A percentile compares a stretch with the other conserved stretches of the same genome.
Evolutionary conservation across 2,329 filamentous ascomycete genomes (phyloP).

Genomic region (Chrysoporthe deuterocubensis): DNA sequence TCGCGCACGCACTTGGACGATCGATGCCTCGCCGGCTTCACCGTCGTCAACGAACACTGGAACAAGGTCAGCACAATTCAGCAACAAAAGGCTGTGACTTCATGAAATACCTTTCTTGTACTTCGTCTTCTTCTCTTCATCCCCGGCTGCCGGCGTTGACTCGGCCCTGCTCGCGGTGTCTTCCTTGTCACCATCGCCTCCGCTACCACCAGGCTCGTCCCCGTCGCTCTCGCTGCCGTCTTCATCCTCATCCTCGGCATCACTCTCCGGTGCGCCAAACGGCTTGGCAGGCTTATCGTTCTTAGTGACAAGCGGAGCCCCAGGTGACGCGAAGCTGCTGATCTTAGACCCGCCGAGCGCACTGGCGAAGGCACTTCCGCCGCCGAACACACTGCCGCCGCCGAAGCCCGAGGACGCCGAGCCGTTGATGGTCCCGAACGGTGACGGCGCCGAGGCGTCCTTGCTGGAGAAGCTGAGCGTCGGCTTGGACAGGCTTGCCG

Average conservation of each 20-base stretch:
- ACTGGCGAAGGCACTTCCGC: conserved; percentile 41
- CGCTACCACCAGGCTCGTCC: conserved; percentile 46
- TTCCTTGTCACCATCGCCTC: conserved; percentile 40
- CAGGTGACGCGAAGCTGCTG: conserved; percentile 72
- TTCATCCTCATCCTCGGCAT: conserved; percentile 56
- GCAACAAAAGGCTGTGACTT: background rate
- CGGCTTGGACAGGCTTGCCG: conserved; percentile 40
- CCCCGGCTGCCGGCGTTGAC: conserved; percentile 48
- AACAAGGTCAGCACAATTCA: conserved; percentile 12
- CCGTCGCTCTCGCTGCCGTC: conserved; percentile 53
- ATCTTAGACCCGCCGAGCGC: conserved; percentile 51
- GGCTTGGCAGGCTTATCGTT: conserved; percentile 68
- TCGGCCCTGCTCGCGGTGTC: conserved; percentile 56
- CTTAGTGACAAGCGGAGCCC: conserved; percentile 47
- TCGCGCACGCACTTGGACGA: conserved; percentile 79
- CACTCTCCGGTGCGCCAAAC: conserved; percentile 77
- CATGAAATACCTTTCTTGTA: conserved; percentile 68
- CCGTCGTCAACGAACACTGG: conserved; percentile 78
- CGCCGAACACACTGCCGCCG: conserved; percentile 48
- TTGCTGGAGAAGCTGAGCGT: conserved; percentile 55
- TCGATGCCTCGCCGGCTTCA: conserved; percentile 79
- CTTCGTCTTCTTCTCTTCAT: conserved; percentile 68
- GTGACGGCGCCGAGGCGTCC: conserved; percentile 43
- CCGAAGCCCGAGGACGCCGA: conserved; percentile 36
- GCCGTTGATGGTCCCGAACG: conserved; percentile 50